Percentiles rank a stretch among this genome's conserved stretches.
These are phyloP conservation scores for Fusarium sp. DNA, from an alignment of 2,329 filamentous ascomycete species.

Conservation along the genomic window DNA sequence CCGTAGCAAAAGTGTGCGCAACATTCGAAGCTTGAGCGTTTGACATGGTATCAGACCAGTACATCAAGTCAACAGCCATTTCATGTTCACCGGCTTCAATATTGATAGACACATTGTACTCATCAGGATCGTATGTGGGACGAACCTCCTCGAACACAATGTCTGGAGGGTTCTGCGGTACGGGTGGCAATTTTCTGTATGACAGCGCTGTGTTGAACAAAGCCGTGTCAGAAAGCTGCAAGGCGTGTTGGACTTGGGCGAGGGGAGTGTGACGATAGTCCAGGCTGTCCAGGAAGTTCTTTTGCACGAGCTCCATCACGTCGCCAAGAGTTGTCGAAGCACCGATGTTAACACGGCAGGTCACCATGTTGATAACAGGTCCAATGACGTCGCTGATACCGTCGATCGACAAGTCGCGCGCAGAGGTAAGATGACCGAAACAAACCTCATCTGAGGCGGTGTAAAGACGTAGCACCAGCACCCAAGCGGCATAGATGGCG, in stretches of 20 bases:
- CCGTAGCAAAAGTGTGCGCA: conserved; percentile 26
- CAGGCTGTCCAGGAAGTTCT: conserved; percentile 27
- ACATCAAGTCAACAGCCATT: conserved; percentile 42
- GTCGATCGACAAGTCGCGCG: conserved; percentile 61
- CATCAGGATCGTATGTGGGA: conserved; percentile 40
- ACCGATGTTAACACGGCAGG: conserved; percentile 58
- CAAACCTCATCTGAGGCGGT: conserved; percentile 60
- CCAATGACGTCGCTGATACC: conserved; percentile 61
- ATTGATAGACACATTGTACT: conserved; percentile 40
- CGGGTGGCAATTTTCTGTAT: conserved; percentile 37
- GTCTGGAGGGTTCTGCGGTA: conserved; percentile 7
- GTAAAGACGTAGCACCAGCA: conserved; percentile 47
- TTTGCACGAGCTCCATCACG: conserved; percentile 21
- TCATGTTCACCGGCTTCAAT: conserved; percentile 31
- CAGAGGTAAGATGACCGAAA: conserved; percentile 65
- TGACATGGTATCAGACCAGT: conserved; percentile 39
- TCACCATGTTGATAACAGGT: conserved; percentile 67
- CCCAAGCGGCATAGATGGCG: conserved; percentile 41
- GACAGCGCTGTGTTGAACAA: conserved; percentile 44
- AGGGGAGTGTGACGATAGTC: conserved; percentile 25
- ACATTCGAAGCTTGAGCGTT: conserved; percentile 34
- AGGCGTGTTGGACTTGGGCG: conserved; percentile 38
- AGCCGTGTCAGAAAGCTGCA: conserved; percentile 34
- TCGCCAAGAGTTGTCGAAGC: neutral
- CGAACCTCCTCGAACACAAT: conserved; percentile 39